Evolutionary conservation across 495 filamentous ascomycete species (phyloP), one percentile per base, ranked within the genome.

Genomic region (Aspergillus steynii): DNA sequence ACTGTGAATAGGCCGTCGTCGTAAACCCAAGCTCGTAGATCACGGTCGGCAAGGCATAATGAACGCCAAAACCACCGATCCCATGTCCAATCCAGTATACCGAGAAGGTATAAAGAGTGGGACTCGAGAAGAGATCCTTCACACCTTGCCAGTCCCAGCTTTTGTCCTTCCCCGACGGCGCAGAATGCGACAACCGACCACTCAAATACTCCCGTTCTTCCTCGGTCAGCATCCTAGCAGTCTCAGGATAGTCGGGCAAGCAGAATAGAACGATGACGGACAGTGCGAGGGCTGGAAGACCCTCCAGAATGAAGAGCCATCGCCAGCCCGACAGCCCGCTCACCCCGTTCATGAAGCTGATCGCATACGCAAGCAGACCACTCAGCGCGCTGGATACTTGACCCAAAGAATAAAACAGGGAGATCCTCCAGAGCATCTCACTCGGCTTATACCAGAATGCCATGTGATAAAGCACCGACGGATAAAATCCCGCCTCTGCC

Each of bases 251-350:
- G 42, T 82, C 72, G 4, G 79, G 79, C 2, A 82, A 64, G 10
- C 68, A 59, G 56, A 76, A 75, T 0, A 78, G 53, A 0, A 78
- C 69, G 6, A 73, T 65, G 50, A 75, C 55, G 5, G 76, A 66
- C 20, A 76, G 62, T 0, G 71, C 12, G 26, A 80, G 72, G 5
- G 77, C 74, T 2, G 76, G 75, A 5, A 81, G 57, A 0, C 78
- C 80, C 65, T 82, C 77, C 3, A 82, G 56, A 25, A 82, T 63
- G 50, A 81, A 82, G 29, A 82, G 58, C 77, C 77, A 80, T 26
- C 76, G 53, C 78, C 78, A 81, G 7, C 76, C 78, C 15, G 71
- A 66, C 0, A 77, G 60, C 0, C 71, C 76, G 12, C 68, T 68
- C 0, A 66, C 48, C 0, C 69, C 68, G 55, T 77, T 67, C 74